Percentiles rank a stretch among this genome's conserved stretches.
Conservation (phyloP, 1,284 basidiomycete genomes). For the Porodaedalea pini region DNA sequence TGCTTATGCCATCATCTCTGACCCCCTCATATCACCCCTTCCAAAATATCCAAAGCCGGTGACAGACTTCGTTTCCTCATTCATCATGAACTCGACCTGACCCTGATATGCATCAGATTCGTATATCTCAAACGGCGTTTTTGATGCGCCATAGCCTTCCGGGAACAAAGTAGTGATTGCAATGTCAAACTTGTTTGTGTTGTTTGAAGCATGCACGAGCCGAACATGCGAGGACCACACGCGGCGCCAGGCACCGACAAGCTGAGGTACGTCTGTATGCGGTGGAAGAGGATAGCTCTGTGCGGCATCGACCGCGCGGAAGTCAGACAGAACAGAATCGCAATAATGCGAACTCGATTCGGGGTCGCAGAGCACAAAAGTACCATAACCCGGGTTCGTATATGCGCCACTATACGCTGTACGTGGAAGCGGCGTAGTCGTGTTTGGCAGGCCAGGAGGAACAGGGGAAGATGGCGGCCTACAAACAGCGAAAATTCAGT, state of each 20-base stretch:
- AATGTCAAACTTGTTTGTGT: constrained; percentile 21
- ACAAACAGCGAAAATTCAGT: background rate
- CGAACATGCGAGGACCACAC: constrained; percentile 26
- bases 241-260: constrained; percentile 22
- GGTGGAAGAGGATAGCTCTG: constrained; percentile 9
- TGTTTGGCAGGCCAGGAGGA: background rate
- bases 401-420: constrained; percentile 26
- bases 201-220: constrained; percentile 15
- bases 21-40: constrained; percentile 6
- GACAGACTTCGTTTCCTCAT: constrained; percentile 19
- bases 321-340: constrained; percentile 21
- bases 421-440: constrained; percentile 11
- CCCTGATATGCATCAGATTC: background rate
- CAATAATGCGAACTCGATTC: constrained; percentile 23
- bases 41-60: constrained; percentile 25
- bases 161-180: constrained; percentile 24
- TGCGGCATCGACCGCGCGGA: constrained; percentile 18
- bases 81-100: constrained; percentile 22
- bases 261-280: background rate
- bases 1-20: background rate
- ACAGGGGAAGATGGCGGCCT: background rate
- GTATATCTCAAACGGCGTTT: constrained; percentile 24
- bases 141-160: constrained; percentile 27
- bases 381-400: constrained; percentile 24
- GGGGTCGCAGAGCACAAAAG: constrained; percentile 24